Evolutionary conservation across 2,329 filamentous ascomycete genomes (phyloP).

Genomic region (Zymoseptoria pseudotritici): DNA sequence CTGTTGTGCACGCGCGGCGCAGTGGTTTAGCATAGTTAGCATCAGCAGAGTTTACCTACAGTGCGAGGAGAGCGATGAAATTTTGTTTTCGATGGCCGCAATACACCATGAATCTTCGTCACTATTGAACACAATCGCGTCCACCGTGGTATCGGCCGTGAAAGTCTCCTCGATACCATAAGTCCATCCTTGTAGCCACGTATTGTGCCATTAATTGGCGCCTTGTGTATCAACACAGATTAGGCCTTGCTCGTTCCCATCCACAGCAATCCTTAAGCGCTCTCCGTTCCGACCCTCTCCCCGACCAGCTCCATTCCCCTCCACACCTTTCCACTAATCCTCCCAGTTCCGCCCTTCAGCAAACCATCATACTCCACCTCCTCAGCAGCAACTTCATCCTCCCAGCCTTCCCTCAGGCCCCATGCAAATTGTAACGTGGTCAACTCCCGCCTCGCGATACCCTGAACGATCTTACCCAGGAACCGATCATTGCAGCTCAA

Average conservation of each 20-base stretch:
- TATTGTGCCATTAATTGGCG: too few species aligned
- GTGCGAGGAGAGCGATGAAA: too few species aligned
- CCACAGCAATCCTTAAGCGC: neutral
- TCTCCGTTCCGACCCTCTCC: neutral
- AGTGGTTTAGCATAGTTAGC: neutral
- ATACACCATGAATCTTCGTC: neutral
- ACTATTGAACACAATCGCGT: neutral
- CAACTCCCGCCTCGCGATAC: conserved; percentile 29
- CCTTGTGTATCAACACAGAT: too few species aligned
- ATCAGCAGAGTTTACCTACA: neutral
- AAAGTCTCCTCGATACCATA: neutral
- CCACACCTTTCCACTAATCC: conserved; percentile 28
- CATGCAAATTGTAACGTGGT: conserved; percentile 24
- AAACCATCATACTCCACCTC: conserved; percentile 37
- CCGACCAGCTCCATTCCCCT: conserved; percentile 1
- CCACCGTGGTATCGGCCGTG: neutral
- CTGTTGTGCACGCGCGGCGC: neutral
- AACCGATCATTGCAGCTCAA: conserved; percentile 30
- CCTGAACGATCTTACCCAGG: conserved; percentile 35
- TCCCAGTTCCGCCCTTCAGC: conserved; percentile 34
- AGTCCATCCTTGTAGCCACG: neutral
- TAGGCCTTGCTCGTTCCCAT: neutral
- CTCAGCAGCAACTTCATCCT: conserved; percentile 24
- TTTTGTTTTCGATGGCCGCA: too few species aligned
- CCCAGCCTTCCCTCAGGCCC: conserved; percentile 29